These are phyloP conservation scores for Petrea volubilis DNA, from an alignment of 257 asterid genomes.

Conservation along the genomic window DNA sequence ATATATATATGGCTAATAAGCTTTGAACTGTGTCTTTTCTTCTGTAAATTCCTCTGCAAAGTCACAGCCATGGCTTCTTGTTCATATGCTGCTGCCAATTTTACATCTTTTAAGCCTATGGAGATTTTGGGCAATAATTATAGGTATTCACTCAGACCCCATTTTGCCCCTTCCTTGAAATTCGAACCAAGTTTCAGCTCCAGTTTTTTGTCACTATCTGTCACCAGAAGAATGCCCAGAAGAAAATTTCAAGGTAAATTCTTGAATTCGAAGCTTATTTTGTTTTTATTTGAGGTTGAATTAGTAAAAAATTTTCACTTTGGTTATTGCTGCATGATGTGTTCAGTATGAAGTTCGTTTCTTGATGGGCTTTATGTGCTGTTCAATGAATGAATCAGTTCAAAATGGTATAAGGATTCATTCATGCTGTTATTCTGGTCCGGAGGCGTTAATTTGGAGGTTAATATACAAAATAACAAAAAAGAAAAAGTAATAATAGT, in stretches of 20 bases:
- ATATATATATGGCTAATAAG: no score
- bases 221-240: constrained; percentile 37
- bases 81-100: constrained; percentile 28
- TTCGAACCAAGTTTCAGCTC: constrained; percentile 39
- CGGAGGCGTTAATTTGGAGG: no score
- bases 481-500: no score
- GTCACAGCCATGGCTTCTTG: constrained; percentile 37
- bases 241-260: constrained; percentile 45
- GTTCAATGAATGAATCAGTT: neutral
- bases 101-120: constrained; percentile 33
- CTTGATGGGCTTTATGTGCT: neutral
- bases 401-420: neutral
- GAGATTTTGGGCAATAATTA: constrained; percentile 22
- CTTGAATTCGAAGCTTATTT: neutral
- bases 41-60: constrained; percentile 10
- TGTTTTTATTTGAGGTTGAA: neutral
- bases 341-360: neutral
- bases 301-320: neutral
- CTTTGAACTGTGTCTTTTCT: neutral
- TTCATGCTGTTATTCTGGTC: constrained; percentile 12
- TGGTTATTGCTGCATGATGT: neutral
- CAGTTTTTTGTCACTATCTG: constrained; percentile 38
- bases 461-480: no score
- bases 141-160: constrained; percentile 31
- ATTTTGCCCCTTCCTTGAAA: constrained; percentile 36